Base-by-base conservation (phyloP, 768 basidiomycete genomes). In the Mycena floridula region DNA sequence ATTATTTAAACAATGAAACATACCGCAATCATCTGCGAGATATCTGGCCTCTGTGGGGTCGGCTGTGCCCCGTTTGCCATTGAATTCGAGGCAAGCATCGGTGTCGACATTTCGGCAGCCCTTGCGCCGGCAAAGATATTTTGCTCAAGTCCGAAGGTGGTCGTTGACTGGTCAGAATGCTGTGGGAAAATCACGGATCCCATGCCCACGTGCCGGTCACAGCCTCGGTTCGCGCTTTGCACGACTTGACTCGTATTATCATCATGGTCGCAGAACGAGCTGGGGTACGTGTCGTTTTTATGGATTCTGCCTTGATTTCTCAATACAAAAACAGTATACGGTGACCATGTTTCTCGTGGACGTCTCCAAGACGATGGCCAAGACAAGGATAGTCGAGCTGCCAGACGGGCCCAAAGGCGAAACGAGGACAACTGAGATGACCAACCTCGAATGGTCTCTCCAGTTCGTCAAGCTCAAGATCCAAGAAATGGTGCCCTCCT, bases 271-370 rank as follows among this genome's bases (percentile, higher is more conserved):
- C 38, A 39, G 38, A 39, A 39, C n/a, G 38, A 39, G 38, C 38
- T 16, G 38, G 38, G 13, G 38, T 39, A 24, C 23, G 38, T 39
- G 13, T 39, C 32, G 15, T 7, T 13, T 35, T 35, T 35, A 9
- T 32, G 9, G 16, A 32, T 32, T 16, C 9, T 9, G 16, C 9
- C 28, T 16, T 16, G 16, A 32, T 9, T 32, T 9, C 16, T 32
- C 30, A 13, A 25, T 9, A 15, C 21, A 7, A 25, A 0, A n/a
- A n/a, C 56, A 91, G 89, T 90, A 82, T 58, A 88, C 87, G 0
- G 88, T 87, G 1, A 87, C 85, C 18, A 83, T 91, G 77, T 96
- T 92, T 59, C 75, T 95, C 54, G 66, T 98, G 54, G 94, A 97
- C 70, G 69, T 85, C 38, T 93, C 90, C 11, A 75, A 83, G 44